A percentile compares a stretch with the other conserved stretches of the same genome.
Conservation (phyloP, 495 filamentous ascomycete species). For the Penicillium bovifimosum region DNA sequence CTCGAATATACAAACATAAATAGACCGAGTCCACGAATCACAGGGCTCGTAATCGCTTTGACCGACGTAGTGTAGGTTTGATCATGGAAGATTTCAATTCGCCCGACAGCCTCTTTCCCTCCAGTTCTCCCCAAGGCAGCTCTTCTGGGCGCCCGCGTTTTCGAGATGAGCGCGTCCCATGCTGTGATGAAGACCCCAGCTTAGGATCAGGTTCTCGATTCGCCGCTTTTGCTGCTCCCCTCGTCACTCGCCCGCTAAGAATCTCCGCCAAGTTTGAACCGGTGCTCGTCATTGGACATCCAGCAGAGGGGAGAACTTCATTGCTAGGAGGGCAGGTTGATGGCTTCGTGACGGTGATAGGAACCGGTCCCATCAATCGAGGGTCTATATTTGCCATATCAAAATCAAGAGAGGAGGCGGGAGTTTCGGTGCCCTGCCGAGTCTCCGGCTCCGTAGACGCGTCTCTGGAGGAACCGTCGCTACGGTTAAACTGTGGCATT, state of each 20-base stretch:
- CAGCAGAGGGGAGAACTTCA: too few species aligned
- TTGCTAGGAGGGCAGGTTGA: too few species aligned
- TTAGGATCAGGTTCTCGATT: slow-evolving; percentile 6
- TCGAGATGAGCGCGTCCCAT: slow-evolving; percentile 12
- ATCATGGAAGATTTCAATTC: slow-evolving; percentile 3
- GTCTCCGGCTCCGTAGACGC: too few species aligned
- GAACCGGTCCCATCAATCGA: too few species aligned
- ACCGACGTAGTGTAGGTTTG: slow-evolving; percentile 2
- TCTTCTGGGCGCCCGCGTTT: slow-evolving; percentile 1
- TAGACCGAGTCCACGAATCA: not conserved
- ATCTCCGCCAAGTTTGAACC: slow-evolving; percentile 5
- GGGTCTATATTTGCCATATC: too few species aligned
- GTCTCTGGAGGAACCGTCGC: too few species aligned
- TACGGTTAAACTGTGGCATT: not conserved
- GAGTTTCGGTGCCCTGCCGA: too few species aligned
- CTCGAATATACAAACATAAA: too few species aligned
- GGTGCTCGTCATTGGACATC: too few species aligned
- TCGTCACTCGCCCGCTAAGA: slow-evolving; percentile 12
- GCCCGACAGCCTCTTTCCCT: not conserved
- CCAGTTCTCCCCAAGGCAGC: not conserved
- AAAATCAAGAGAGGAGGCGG: too few species aligned
- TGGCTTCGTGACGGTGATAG: too few species aligned
- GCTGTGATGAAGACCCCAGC: slow-evolving; percentile 1
- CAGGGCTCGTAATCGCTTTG: slow-evolving; percentile 9
- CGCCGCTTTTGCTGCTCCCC: slow-evolving; percentile 11